A percentile compares a stretch with the other conserved stretches of the same genome.
Evolutionary conservation across 345 rosid species (phyloP).

Genomic region (Arabidopsis suecica): DNA sequence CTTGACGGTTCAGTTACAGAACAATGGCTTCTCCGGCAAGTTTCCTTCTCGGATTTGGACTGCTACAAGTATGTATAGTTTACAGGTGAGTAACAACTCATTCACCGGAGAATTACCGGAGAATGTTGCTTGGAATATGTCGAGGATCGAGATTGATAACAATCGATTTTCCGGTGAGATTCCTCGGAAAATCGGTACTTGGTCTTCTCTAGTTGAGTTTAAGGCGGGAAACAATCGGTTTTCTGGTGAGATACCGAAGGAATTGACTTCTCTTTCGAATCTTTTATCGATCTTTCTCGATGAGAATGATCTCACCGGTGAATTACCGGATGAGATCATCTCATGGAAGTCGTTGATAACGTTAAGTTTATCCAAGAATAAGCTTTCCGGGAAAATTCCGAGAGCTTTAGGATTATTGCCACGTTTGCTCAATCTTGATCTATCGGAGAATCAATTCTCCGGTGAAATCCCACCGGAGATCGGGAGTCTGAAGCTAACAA

Average conservation of each 20-base stretch:
- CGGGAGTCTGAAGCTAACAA: slow-evolving; percentile 52
- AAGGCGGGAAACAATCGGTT: slow-evolving; percentile 72
- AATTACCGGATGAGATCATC: slow-evolving; percentile 60
- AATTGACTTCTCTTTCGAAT: slow-evolving; percentile 59
- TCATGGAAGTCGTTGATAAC: slow-evolving; percentile 66
- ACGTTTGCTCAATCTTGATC: slow-evolving; percentile 55
- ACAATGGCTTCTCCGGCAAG: slow-evolving; percentile 78
- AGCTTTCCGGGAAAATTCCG: slow-evolving; percentile 74
- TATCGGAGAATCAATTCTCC: slow-evolving; percentile 72
- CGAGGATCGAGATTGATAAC: slow-evolving; percentile 71
- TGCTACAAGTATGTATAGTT: slow-evolving; percentile 50
- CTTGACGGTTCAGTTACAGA: slow-evolving; percentile 63
- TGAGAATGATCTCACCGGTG: slow-evolving; percentile 67
- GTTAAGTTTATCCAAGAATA: slow-evolving; percentile 66
- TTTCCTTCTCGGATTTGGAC: slow-evolving; percentile 80
- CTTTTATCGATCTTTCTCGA: slow-evolving; percentile 58
- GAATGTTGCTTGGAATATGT: slow-evolving; percentile 62
- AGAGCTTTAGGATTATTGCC: slow-evolving; percentile 65
- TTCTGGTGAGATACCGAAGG: slow-evolving; percentile 66
- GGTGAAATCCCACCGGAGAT: slow-evolving; percentile 71
- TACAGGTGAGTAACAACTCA: slow-evolving; percentile 65
- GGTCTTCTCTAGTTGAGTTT: slow-evolving; percentile 62
- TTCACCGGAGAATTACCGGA: slow-evolving; percentile 76
- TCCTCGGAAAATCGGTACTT: slow-evolving; percentile 55
- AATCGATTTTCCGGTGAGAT: slow-evolving; percentile 78